Percentiles rank a stretch among this genome's conserved stretches.
phyloP scores from a whole-genome alignment of 2,329 filamentous ascomycete genomes.

The Pseudogymnoascus sp. region DNA sequence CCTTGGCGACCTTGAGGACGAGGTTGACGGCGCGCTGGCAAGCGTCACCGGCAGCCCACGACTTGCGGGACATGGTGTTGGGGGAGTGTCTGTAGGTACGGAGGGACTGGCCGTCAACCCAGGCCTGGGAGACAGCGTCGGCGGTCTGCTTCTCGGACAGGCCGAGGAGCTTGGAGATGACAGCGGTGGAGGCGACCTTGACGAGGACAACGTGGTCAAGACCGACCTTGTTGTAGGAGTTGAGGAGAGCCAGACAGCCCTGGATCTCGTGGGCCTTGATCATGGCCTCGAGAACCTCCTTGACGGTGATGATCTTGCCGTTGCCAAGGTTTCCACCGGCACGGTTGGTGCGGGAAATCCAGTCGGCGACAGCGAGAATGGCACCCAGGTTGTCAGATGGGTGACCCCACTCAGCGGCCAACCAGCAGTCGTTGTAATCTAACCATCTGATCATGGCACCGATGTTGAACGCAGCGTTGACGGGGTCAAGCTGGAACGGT shows the following conservation, averaged over 20 bases:
- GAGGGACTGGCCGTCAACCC: slow-evolving; percentile 92
- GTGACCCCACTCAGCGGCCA: slow-evolving; percentile 97
- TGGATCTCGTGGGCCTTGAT: slow-evolving; percentile 99
- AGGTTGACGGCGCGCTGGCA: slow-evolving; percentile 93
- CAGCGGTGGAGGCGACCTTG: slow-evolving; percentile 92
- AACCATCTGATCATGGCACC: slow-evolving; percentile 98
- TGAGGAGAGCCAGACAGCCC: slow-evolving; percentile 90
- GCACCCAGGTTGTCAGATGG: slow-evolving; percentile 96
- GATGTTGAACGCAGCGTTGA: slow-evolving; percentile 97
- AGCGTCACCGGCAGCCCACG: slow-evolving; percentile 96
- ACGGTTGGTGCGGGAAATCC: slow-evolving; percentile 86
- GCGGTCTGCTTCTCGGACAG: slow-evolving; percentile 84
- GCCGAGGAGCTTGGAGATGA: slow-evolving; percentile 91
- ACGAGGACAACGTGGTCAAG: slow-evolving; percentile 96
- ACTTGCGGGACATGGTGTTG: slow-evolving; percentile 99
- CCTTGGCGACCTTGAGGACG: slow-evolving; percentile 81
- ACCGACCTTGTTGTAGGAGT: slow-evolving; percentile 98
- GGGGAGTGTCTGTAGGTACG: slow-evolving; percentile 95
- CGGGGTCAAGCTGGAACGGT: slow-evolving; percentile 85
- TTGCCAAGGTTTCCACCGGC: slow-evolving; percentile 70
- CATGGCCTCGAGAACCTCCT: slow-evolving; percentile 91
- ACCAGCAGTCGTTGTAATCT: slow-evolving; percentile 99
- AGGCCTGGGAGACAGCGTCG: slow-evolving; percentile 92
- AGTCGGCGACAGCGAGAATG: slow-evolving; percentile 93
- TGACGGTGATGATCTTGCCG: slow-evolving; percentile 80